Base-by-base conservation (phyloP, 306 rosid genomes). In the Cicer arietinum region DNA sequence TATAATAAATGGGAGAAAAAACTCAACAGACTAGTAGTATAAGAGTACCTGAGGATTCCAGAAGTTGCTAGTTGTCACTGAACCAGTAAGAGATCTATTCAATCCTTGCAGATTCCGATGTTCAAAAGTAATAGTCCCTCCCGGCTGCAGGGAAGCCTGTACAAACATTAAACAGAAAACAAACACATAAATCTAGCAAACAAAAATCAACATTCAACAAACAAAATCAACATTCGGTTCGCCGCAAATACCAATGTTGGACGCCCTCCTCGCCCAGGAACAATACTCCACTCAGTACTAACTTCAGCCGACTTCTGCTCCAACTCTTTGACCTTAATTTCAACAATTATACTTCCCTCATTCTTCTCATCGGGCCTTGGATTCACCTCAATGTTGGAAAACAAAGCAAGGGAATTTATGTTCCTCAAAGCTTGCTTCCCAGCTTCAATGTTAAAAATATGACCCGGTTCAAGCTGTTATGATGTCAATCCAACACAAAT, bases 341-440 rank as follows among this genome's bases (percentile, higher is more conserved):
- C 99, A 65, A 95, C 99, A 64, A 95, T 85, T 48, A 95, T 92
- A 41, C 97, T 97, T 80, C 99, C 99, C 54, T 95, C 99, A 40
- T 84, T 90, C 73, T 86, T 95, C 87, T 95, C 99, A 20, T 95
- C 99, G n/a, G 98, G 99, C 10, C 96, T 84, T 4, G 99, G 99
- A 78, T 95, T 95, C 79, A 95, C 99, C 86, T 95, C 99, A 79
- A 95, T 95, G 76, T 95, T 95, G 2, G 99, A 95, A 84, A 95
- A 95, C 88, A 95, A 76, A 63, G 92, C 92, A 30, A 95, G 93
- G 20, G 97, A 92, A 48, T 95, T 95, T 58, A 95, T 90, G 79
- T 95, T 95, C 77, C 98, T 86, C 67, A 95, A 84, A 81, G 99
- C 99, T 84, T 95, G 98, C 82, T 95, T 95, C 81, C 99, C 99